A percentile compares a stretch with the other conserved stretches of the same genome.
phyloP scores from a whole-genome alignment of 2,329 filamentous ascomycete genomes.

The Cladosporium austrohemisphaericum region DNA sequence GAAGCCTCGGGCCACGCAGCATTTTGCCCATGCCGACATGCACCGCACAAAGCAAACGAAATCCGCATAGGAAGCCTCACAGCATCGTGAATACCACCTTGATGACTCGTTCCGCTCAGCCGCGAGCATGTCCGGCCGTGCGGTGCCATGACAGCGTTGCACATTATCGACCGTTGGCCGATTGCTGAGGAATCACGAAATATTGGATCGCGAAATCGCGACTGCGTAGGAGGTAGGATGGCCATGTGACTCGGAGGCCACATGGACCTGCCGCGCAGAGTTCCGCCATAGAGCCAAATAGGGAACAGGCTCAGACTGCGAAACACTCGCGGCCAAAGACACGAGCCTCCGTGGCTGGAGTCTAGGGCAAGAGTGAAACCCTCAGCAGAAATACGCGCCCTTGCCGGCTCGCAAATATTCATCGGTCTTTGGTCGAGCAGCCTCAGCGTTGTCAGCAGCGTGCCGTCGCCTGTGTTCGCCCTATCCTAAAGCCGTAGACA shows the following conservation, averaged over 20 bases:
- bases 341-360: background rate
- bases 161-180: slow-evolving; percentile 5
- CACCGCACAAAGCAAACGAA: too few relatives aligned
- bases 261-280: background rate
- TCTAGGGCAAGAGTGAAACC: background rate
- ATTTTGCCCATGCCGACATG: too few relatives aligned
- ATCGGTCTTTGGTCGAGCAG: background rate
- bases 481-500: too few relatives aligned
- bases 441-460: background rate
- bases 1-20: too few relatives aligned
- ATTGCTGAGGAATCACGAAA: background rate
- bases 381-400: too few relatives aligned
- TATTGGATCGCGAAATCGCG: background rate
- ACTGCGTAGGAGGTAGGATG: background rate
- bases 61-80: too few relatives aligned
- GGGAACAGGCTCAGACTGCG: background rate
- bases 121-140: slow-evolving; percentile 11
- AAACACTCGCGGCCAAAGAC: background rate
- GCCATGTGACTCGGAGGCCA: slow-evolving; percentile 6
- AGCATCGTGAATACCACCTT: slow-evolving; percentile 2
- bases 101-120: slow-evolving; percentile 11
- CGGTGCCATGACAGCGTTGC: slow-evolving; percentile 2
- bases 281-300: slow-evolving; percentile 3
- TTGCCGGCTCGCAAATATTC: too few relatives aligned
- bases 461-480: background rate